Evolutionary conservation across 129 eudicot genomes (phyloP).

Genomic region (Saussurea involucrata): DNA sequence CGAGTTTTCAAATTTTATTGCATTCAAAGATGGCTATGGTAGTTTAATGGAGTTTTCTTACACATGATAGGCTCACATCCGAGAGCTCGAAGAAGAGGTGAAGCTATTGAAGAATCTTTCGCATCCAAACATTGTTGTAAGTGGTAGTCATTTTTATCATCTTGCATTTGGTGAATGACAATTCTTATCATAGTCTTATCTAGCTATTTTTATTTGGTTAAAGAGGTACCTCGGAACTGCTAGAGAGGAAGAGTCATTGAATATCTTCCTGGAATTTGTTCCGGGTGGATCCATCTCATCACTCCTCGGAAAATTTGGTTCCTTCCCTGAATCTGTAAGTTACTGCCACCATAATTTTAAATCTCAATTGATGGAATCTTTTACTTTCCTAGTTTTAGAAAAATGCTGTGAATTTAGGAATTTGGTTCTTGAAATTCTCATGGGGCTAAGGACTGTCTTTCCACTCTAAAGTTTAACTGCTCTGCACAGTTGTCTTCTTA

Average conservation of each 20-base stretch:
- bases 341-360: background rate
- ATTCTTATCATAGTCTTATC: conserved; percentile 1
- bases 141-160: conserved; percentile 19
- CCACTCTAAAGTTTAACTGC: background rate
- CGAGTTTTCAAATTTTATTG: background rate
- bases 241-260: conserved; percentile 82
- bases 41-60: background rate
- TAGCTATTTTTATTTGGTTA: conserved; percentile 12
- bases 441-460: background rate
- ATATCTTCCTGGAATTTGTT: conserved; percentile 94
- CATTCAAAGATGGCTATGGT: background rate
- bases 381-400: background rate
- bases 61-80: conserved; percentile 65
- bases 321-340: conserved; percentile 98
- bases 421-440: background rate
- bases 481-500: background rate
- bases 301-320: conserved; percentile 93
- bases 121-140: conserved; percentile 91
- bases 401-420: background rate
- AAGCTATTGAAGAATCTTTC: conserved; percentile 89
- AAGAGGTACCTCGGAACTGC: conserved; percentile 97
- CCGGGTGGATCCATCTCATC: conserved; percentile 97
- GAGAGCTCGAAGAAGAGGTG: conserved; percentile 97
- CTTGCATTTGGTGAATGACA: background rate
- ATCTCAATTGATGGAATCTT: conserved; percentile 1